These are phyloP conservation scores for Fusarium sublunatum DNA, from an alignment of 2,329 filamentous ascomycete genomes.

Conservation along the genomic window DNA sequence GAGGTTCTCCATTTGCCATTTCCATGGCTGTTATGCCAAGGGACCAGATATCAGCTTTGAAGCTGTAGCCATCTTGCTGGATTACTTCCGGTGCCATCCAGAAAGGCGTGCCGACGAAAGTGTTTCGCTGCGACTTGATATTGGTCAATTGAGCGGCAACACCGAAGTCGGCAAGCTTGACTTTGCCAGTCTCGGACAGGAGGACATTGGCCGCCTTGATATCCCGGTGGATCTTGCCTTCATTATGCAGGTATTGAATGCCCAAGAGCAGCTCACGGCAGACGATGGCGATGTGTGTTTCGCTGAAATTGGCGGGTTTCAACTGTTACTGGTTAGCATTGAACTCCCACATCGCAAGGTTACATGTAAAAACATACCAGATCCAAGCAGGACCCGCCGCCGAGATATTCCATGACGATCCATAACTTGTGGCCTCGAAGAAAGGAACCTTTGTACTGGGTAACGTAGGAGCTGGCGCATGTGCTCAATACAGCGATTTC, in stretches of 20 bases:
- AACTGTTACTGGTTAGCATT: constrained; percentile 64
- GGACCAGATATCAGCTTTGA: constrained; percentile 94
- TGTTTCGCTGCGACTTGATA: constrained; percentile 97
- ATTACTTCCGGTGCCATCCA: constrained; percentile 98
- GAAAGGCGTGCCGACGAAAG: constrained; percentile 96
- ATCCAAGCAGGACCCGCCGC: constrained; percentile 94
- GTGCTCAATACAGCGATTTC: constrained; percentile 96
- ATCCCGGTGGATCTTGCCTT: constrained; percentile 96
- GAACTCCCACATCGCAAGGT: constrained; percentile 6
- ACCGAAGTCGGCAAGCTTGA: constrained; percentile 97
- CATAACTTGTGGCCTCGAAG: constrained; percentile 96
- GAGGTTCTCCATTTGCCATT: constrained; percentile 88
- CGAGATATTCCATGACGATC: constrained; percentile 99
- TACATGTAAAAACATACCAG: constrained; percentile 67
- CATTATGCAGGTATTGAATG: constrained; percentile 90
- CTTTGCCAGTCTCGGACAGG: constrained; percentile 89
- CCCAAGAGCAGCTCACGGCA: constrained; percentile 91
- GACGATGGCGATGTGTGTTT: constrained; percentile 92
- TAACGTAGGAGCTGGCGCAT: constrained; percentile 92
- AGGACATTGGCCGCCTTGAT: constrained; percentile 97
- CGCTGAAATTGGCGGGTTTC: constrained; percentile 88
- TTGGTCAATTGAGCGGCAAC: constrained; percentile 97
- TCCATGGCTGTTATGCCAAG: constrained; percentile 93
- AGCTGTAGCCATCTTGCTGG: constrained; percentile 83
- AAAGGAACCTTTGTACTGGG: constrained; percentile 96